These are phyloP conservation scores for Rosellinia necatrix DNA, from an alignment of 2,329 filamentous ascomycete species.

Conservation along the genomic window DNA sequence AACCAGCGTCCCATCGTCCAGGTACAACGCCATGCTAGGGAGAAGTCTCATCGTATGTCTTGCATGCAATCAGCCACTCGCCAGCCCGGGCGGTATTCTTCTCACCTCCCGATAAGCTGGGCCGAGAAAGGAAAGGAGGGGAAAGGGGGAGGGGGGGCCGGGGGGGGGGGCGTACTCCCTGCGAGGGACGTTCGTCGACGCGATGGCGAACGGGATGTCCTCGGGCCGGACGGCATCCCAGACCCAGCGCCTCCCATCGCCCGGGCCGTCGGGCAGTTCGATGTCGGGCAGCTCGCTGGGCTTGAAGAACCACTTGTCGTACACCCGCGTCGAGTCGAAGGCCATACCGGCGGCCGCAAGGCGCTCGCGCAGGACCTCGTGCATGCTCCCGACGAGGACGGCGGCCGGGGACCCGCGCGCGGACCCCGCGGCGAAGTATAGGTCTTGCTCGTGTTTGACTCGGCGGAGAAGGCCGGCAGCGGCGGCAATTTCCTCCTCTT, in stretches of 20 bases:
- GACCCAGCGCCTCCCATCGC: background rate
- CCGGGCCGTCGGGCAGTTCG: constrained; percentile 23
- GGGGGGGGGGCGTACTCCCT: constrained; percentile 48
- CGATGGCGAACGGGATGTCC: constrained; percentile 61
- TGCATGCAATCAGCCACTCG: background rate
- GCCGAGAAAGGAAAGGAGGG: background rate
- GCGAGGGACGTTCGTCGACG: constrained; percentile 60
- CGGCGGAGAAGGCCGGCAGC: constrained; percentile 27
- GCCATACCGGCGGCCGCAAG: constrained; percentile 37
- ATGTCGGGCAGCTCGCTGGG: constrained; percentile 48
- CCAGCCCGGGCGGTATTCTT: no score
- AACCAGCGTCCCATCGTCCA: constrained; percentile 53
- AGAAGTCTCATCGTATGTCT: constrained; percentile 35
- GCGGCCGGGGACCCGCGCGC: constrained; percentile 36
- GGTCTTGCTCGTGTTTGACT: constrained; percentile 32
- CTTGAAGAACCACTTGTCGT: constrained; percentile 64
- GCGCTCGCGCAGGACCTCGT: constrained; percentile 42
- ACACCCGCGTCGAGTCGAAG: constrained; percentile 39
- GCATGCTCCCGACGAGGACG: constrained; percentile 49
- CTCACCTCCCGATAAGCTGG: no score
- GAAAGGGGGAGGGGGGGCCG: background rate
- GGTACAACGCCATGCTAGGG: constrained; percentile 53
- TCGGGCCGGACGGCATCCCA: constrained; percentile 59
- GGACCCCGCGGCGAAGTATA: constrained; percentile 26
- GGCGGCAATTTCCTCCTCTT: constrained; percentile 11